A percentile compares a stretch with the other conserved stretches of the same genome.
Evolutionary conservation across 2,329 filamentous ascomycete genomes (phyloP).

Genomic region (Atkinsonella texensis): DNA sequence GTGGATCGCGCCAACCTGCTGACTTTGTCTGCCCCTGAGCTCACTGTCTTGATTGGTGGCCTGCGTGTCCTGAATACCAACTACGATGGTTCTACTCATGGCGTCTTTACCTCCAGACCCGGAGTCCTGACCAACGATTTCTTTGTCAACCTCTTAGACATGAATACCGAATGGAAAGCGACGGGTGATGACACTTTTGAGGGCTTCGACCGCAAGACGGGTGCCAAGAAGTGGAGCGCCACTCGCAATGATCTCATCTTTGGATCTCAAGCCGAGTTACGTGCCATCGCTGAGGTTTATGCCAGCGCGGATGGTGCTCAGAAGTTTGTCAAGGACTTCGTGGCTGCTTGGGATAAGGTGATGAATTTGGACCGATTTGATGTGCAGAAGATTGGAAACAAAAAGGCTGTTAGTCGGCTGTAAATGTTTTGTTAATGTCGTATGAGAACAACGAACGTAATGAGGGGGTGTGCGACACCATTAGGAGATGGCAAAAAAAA

Average conservation of each 20-base stretch:
- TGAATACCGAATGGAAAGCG: conserved; percentile 45
- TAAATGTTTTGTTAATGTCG: not conserved
- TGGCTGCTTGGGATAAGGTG: conserved; percentile 61
- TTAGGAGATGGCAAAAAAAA: too few species aligned
- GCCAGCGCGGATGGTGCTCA: conserved; percentile 44
- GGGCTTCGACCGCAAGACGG: conserved; percentile 53
- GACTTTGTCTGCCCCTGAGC: conserved; percentile 56
- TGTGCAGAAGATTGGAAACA: conserved; percentile 16
- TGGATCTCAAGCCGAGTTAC: conserved; percentile 62
- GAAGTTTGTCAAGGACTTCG: conserved; percentile 61
- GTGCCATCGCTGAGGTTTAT: conserved; percentile 60
- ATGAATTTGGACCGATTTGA: conserved; percentile 65
- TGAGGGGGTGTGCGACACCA: too few species aligned
- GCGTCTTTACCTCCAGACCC: conserved; percentile 56
- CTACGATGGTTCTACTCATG: conserved; percentile 54
- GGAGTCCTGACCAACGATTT: conserved; percentile 68
- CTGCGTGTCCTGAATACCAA: conserved; percentile 59
- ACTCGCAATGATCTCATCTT: conserved; percentile 60
- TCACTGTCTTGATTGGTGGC: conserved; percentile 61
- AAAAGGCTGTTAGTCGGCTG: conserved; percentile 10
- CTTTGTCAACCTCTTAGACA: conserved; percentile 68
- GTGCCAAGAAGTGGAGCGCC: conserved; percentile 55
- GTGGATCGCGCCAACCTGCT: conserved; percentile 62
- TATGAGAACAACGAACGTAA: not conserved
- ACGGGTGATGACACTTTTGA: conserved; percentile 46